Percentiles rank a stretch among this genome's conserved stretches.
These are phyloP conservation scores for Pseudogymnoascus sp. DNA, from an alignment of 2,329 filamentous ascomycete species.

Conservation along the genomic window DNA sequence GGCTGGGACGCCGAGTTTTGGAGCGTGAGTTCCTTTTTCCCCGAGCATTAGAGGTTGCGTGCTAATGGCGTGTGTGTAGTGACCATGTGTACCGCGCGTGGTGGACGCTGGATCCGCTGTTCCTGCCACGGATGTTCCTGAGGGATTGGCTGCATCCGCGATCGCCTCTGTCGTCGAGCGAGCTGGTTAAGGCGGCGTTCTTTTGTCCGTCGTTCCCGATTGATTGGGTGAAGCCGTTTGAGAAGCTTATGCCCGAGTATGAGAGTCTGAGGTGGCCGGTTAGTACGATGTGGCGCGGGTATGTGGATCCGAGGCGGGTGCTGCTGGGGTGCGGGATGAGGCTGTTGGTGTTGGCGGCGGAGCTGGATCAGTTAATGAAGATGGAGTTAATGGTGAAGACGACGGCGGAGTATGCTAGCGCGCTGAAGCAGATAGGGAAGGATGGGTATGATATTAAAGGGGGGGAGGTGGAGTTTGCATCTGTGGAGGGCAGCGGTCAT, in stretches of 20 bases:
- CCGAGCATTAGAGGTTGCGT: not conserved
- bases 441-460: constrained; percentile 12
- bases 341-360: constrained; percentile 21
- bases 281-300: constrained; percentile 27
- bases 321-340: constrained; percentile 18
- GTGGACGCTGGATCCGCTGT: constrained; percentile 30
- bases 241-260: constrained; percentile 31
- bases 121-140: constrained; percentile 28
- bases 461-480: constrained; percentile 21
- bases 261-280: constrained; percentile 36
- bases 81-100: constrained; percentile 26
- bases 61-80: constrained; percentile 12
- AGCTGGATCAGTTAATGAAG: constrained; percentile 22
- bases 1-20: constrained; percentile 32
- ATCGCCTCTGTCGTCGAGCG: constrained; percentile 32
- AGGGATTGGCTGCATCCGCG: constrained; percentile 28
- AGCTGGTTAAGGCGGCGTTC: constrained; percentile 34
- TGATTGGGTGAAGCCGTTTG: constrained; percentile 27
- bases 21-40: constrained; percentile 27
- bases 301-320: constrained; percentile 29
- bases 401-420: constrained; percentile 24
- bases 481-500: constrained; percentile 30
- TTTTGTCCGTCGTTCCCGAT: constrained; percentile 30
- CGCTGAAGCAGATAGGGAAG: constrained; percentile 18
- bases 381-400: constrained; percentile 21